A percentile compares a stretch with the other conserved stretches of the same genome.
These are phyloP conservation scores for Spergularia bocconei DNA, from an alignment of 148 eudicot species.

Conservation along the genomic window DNA sequence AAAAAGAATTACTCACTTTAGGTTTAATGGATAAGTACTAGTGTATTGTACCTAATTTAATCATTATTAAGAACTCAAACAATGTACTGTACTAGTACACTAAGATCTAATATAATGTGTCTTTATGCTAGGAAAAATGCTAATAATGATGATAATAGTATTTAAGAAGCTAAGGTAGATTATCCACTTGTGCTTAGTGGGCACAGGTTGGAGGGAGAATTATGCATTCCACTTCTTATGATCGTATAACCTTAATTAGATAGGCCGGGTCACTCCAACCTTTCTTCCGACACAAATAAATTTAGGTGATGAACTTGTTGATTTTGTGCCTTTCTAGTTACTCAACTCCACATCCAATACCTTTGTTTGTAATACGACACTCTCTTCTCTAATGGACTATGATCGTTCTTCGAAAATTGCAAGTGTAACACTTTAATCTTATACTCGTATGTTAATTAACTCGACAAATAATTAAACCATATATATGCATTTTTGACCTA, in stretches of 20 bases:
- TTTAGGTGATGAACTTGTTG: neutral
- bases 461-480: too few relatives aligned
- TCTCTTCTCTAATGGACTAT: too few relatives aligned
- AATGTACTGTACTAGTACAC: neutral
- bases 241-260: neutral
- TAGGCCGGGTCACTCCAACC: conserved; percentile 14
- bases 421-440: too few relatives aligned
- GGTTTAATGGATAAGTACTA: conserved; percentile 21
- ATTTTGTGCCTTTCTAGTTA: neutral
- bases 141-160: too few relatives aligned
- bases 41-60: neutral
- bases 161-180: conserved; percentile 7
- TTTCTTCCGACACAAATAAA: conserved; percentile 24
- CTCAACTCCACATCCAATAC: neutral
- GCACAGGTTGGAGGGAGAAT: conserved; percentile 22
- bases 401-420: too few relatives aligned
- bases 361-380: too few relatives aligned
- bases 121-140: neutral
- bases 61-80: neutral
- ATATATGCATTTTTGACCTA: too few relatives aligned
- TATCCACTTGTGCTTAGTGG: conserved; percentile 22
- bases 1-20: conserved; percentile 6
- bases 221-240: conserved; percentile 13
- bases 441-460: too few relatives aligned
- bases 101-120: neutral